These are phyloP conservation scores for Phaeoacremonium minimum DNA, from an alignment of 2,329 filamentous ascomycete species.

Conservation along the genomic window DNA sequence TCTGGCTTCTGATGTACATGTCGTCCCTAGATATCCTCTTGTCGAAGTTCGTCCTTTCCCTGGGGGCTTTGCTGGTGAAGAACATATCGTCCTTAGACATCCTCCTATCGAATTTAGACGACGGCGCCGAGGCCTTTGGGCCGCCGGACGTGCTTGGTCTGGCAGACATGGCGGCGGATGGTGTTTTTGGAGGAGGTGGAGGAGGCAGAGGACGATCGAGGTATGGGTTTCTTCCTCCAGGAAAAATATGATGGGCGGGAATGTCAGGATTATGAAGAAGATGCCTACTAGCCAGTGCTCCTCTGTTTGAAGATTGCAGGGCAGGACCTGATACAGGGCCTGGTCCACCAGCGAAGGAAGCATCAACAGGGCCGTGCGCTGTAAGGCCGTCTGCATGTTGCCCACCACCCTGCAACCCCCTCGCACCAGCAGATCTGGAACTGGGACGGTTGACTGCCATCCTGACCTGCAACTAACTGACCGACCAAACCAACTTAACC, in stretches of 20 bases:
- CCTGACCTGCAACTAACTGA: background rate
- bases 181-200: constrained; percentile 18
- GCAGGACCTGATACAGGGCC: constrained; percentile 28
- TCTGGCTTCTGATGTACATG: constrained; percentile 25
- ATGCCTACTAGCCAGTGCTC: constrained; percentile 13
- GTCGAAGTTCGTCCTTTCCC: too few relatives aligned
- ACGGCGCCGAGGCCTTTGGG: constrained; percentile 3
- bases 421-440: background rate
- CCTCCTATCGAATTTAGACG: constrained; percentile 30
- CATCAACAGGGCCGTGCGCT: constrained; percentile 6
- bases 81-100: constrained; percentile 40
- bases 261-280: constrained; percentile 24
- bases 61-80: constrained; percentile 11
- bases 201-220: constrained; percentile 23
- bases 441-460: background rate
- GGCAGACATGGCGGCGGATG: constrained; percentile 21
- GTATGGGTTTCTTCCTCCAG: constrained; percentile 21
- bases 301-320: constrained; percentile 23
- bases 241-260: constrained; percentile 19
- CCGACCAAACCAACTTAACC: background rate
- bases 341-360: constrained; percentile 14
- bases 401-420: too few relatives aligned
- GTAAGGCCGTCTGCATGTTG: background rate
- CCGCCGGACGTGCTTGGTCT: constrained; percentile 32
- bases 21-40: constrained; percentile 41